Base-by-base conservation (phyloP, 23 red algal species). In the Gracilaria vermiculophylla region DNA sequence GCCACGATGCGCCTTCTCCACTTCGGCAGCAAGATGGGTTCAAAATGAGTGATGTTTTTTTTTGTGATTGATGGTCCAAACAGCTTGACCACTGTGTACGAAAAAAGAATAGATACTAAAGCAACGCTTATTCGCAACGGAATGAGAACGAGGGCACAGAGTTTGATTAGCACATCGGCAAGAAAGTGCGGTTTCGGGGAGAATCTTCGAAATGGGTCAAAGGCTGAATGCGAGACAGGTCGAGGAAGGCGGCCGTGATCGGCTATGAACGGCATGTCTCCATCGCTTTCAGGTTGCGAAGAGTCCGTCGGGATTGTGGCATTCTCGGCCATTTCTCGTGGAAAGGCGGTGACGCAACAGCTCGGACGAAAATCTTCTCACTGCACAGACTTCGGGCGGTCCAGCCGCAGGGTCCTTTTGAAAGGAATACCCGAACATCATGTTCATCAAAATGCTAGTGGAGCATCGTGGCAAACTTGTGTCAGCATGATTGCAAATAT, bases 231-330 rank as follows among this genome's bases (percentile, higher is more conserved):
- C 5, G 73, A 80, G 8, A 85, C 47, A 3, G 80, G 52, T 34
- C 90, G 90, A 20, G 27, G 80, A 25, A 85, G 90, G 47, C 90
- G 90, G 8, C 90, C 90, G 48, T 93, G 90, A 27, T 67, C 49
- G 25, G 67, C 80, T 67, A 85, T 85, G 62, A 93, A 93, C 1
- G 75, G 0, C 7, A 5, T 40, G 4, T 79, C 24, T 34, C 20
- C 76, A 29, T 60, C 23, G 2, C 13, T 24, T 9, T 10, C 67
- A 8, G 67, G 47, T 42, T 64, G 29, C 1, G 58, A 13, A 15
- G 58, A 35, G 58, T 64, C 29, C 14, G 10, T 64, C 16, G 58
- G 28, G 17, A 25, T 64, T 13, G 29, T 35, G 21, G 58, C 9
- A 13, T 35, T 64, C 35, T 64, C 58, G 4, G 58, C 6, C 43